phyloP scores from a whole-genome alignment of 352 stramenopile species.

The Phytophthora pisi region DNA sequence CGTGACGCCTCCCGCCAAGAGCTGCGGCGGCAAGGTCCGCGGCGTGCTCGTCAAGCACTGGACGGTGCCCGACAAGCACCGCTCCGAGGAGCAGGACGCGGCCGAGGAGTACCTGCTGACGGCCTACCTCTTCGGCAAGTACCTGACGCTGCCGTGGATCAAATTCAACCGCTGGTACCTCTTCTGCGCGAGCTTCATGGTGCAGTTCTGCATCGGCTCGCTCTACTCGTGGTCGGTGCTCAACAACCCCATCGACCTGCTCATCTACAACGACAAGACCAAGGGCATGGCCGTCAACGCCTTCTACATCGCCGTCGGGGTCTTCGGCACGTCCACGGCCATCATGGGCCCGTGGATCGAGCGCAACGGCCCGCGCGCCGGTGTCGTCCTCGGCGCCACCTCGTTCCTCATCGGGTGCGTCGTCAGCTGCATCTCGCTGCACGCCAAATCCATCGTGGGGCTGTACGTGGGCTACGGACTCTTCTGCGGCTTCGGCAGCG shows the following conservation, averaged over 20 bases:
- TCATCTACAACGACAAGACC: conserved; percentile 52
- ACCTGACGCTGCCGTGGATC: conserved; percentile 47
- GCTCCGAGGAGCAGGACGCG: conserved; percentile 56
- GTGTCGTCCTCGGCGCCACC: conserved; percentile 52
- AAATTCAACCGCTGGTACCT: conserved; percentile 70
- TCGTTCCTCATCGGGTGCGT: conserved; percentile 61
- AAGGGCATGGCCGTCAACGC: conserved; percentile 68
- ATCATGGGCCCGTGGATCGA: conserved; percentile 78
- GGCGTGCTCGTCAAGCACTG: conserved; percentile 48
- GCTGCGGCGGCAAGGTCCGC: conserved; percentile 36
- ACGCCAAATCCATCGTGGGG: conserved; percentile 48
- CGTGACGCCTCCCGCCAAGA: conserved; percentile 29
- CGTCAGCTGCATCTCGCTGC: conserved; percentile 56
- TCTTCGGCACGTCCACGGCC: conserved; percentile 64
- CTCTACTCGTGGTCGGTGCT: conserved; percentile 82
- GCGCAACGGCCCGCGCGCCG: conserved; percentile 55
- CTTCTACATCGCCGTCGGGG: conserved; percentile 74
- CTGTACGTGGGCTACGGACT: conserved; percentile 77
- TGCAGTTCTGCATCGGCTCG: conserved; percentile 77
- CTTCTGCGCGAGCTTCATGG: conserved; percentile 63
- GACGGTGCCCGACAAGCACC: conserved; percentile 56
- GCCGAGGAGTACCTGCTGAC: conserved; percentile 62
- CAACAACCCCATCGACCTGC: conserved; percentile 68
- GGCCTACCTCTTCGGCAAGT: conserved; percentile 56
- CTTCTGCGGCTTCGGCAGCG: conserved; percentile 65